A percentile compares a stretch with the other conserved stretches of the same genome.
These are phyloP conservation scores for Dendrocalamus latiflorus DNA, from an alignment of 202 grass and related monocot species.

Conservation along the genomic window DNA sequence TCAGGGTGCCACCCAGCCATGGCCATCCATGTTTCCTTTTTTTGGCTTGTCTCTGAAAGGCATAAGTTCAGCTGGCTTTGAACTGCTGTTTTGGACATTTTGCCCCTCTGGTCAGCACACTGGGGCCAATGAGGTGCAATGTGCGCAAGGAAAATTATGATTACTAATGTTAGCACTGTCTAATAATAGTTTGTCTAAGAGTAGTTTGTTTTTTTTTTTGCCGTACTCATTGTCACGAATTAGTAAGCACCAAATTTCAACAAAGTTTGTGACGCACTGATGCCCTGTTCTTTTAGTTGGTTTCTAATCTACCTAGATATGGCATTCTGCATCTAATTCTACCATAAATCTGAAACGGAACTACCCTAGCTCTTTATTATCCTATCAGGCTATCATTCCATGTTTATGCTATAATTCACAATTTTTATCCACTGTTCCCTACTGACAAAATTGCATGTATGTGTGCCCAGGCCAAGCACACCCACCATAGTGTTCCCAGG, in stretches of 20 bases:
- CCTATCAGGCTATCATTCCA: too few species aligned
- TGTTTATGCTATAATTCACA: too few species aligned
- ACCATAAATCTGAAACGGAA: too few species aligned
- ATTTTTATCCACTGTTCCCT: too few species aligned
- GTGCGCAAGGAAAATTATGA: background rate
- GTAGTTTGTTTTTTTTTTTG: background rate
- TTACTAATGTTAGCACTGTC: slow-evolving; percentile 22
- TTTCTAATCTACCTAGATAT: too few species aligned
- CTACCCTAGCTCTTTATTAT: too few species aligned
- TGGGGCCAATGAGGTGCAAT: background rate
- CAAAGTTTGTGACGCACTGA: background rate
- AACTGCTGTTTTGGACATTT: slow-evolving; percentile 10
- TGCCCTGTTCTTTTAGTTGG: background rate
- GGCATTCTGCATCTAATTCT: too few species aligned
- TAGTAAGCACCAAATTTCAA: background rate
- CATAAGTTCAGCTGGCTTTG: background rate
- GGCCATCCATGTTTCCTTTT: slow-evolving; percentile 34
- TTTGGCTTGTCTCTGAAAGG: slow-evolving; percentile 2
- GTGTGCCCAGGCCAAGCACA: too few species aligned
- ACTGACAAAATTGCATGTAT: too few species aligned
- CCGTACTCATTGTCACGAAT: background rate
- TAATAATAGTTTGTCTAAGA: background rate
- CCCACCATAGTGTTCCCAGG: too few species aligned
- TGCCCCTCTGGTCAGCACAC: background rate
- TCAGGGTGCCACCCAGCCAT: background rate